Evolutionary conservation across 306 rosid species (phyloP).

Genomic region (Purshia tridentata): DNA sequence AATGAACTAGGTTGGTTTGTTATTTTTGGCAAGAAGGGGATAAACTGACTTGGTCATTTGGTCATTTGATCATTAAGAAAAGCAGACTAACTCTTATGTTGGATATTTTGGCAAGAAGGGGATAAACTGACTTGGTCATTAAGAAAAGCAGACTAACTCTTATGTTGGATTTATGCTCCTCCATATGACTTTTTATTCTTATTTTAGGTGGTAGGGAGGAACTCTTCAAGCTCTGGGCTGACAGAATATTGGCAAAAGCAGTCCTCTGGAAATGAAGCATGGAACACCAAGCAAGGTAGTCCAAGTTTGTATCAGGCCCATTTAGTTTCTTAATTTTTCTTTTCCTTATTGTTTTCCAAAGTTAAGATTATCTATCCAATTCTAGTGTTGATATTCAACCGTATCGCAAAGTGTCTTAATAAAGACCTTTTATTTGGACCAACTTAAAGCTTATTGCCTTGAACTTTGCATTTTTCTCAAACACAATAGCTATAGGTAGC

Average conservation of each 20-base stretch:
- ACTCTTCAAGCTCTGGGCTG: conserved; percentile 30
- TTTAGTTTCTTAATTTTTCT: conserved; percentile 8
- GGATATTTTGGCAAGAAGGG: no score
- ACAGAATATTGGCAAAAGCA: conserved; percentile 38
- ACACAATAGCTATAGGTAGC: conserved; percentile 26
- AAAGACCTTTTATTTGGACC: background rate
- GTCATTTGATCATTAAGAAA: background rate
- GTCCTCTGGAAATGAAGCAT: conserved; percentile 35
- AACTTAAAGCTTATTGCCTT: conserved; percentile 14
- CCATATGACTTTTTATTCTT: background rate
- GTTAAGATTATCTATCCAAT: background rate
- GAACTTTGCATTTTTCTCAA: background rate
- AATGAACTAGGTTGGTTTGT: background rate
- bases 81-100: background rate
- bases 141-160: background rate
- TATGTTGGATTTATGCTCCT: background rate
- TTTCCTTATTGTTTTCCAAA: background rate
- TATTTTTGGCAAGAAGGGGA: background rate
- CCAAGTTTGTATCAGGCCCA: conserved; percentile 21
- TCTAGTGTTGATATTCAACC: background rate
- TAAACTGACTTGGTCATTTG: background rate
- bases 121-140: background rate
- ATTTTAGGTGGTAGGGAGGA: conserved; percentile 38
- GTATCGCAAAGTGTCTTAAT: background rate
- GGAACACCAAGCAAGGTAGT: conserved; percentile 38